These are phyloP conservation scores for Candida nonsorbophila DNA, from an alignment of 805 yeast genomes.

Conservation along the genomic window DNA sequence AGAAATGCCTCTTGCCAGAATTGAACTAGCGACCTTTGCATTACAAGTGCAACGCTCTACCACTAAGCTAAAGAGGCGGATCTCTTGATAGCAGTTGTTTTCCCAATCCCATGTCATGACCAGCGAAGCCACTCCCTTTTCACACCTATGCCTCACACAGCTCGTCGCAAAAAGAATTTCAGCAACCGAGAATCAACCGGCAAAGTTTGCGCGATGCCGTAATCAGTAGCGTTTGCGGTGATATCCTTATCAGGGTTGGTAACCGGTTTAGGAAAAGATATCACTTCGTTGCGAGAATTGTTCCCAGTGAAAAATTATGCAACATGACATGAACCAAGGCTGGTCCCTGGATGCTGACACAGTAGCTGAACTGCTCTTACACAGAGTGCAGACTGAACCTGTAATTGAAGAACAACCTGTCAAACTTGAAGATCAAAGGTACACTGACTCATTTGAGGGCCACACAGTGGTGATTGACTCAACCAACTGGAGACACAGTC, in stretches of 20 bases:
- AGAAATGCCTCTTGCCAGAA: constrained; percentile 73
- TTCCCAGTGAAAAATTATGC: constrained; percentile 1
- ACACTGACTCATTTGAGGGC: constrained; percentile 18
- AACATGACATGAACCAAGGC: constrained; percentile 7
- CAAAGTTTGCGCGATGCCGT: too few relatives aligned
- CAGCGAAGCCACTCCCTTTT: too few relatives aligned
- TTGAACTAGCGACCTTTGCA: constrained; percentile 96
- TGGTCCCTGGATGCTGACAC: constrained; percentile 15
- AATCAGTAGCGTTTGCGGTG: too few relatives aligned
- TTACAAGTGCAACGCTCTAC: constrained; percentile 99
- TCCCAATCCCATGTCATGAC: too few relatives aligned
- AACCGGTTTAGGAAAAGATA: constrained; percentile 2
- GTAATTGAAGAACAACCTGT: not conserved
- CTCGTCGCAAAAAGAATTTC: too few relatives aligned
- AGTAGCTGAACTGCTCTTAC: not conserved
- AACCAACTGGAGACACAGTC: constrained; percentile 32
- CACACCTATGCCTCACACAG: too few relatives aligned
- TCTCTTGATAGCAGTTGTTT: not conserved
- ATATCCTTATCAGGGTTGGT: constrained; percentile 40
- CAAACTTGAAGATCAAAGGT: constrained; percentile 1
- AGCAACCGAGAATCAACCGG: too few relatives aligned
- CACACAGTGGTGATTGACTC: constrained; percentile 28
- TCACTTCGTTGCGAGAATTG: constrained; percentile 3
- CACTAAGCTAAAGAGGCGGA: constrained; percentile 95
- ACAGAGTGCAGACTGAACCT: not conserved